Percentiles rank a stretch among this genome's conserved stretches.
phyloP scores from a whole-genome alignment of 306 rosid species.

The Casuarina cunninghamiana region DNA sequence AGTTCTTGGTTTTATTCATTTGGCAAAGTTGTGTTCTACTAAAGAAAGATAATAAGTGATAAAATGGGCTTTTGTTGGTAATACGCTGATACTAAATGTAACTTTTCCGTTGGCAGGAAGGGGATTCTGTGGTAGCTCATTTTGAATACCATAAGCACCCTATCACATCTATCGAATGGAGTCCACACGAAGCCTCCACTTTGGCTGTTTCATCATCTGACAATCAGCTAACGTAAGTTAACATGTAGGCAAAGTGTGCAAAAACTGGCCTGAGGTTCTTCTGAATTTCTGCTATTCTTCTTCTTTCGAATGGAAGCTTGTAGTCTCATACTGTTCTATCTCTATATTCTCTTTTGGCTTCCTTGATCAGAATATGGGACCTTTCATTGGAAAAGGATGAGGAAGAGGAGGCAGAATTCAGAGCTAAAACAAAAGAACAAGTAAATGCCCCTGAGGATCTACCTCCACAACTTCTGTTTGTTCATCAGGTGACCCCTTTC shows the following conservation, averaged over 20 bases:
- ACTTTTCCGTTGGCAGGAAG: constrained; percentile 49
- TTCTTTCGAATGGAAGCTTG: neutral
- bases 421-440: constrained; percentile 69
- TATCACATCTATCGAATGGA: constrained; percentile 94
- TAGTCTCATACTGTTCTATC: neutral
- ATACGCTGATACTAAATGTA: neutral
- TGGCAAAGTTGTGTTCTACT: neutral
- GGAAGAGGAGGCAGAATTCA: constrained; percentile 96
- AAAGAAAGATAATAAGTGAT: neutral
- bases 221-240: constrained; percentile 90
- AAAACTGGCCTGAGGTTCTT: constrained; percentile 1
- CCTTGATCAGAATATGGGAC: constrained; percentile 84
- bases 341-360: constrained; percentile 12
- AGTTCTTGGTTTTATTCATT: neutral
- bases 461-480: constrained; percentile 94
- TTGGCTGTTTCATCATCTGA: constrained; percentile 88
- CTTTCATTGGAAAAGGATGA: constrained; percentile 90
- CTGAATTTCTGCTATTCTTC: neutral
- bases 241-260: neutral
- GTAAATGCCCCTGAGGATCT: constrained; percentile 86
- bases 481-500: constrained; percentile 68
- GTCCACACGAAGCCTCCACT: constrained; percentile 91
- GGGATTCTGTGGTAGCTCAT: constrained; percentile 84
- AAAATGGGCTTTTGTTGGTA: neutral
- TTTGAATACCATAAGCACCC: constrained; percentile 86